Percentiles rank a stretch among this genome's conserved stretches.
These are phyloP conservation scores for Aechmea fasciata DNA, from an alignment of 176 grass and related monocot genomes.

Conservation along the genomic window DNA sequence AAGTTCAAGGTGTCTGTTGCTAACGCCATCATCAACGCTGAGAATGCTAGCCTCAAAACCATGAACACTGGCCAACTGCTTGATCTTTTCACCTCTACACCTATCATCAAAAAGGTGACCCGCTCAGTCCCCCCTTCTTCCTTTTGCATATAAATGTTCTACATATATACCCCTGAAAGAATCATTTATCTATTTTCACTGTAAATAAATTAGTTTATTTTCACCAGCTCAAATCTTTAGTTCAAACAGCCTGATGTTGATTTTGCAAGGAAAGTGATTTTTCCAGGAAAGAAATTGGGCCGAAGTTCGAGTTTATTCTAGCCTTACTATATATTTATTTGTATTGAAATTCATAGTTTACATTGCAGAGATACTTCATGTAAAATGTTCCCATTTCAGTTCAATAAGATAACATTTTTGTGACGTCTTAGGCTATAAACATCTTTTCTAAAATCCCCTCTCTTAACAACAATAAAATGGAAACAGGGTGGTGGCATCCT, in stretches of 20 bases:
- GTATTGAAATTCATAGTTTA: too few species aligned
- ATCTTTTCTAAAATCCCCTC: not conserved
- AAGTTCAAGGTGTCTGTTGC: slow-evolving; percentile 95
- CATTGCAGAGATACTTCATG: not conserved
- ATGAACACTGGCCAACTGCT: slow-evolving; percentile 97
- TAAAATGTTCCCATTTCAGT: not conserved
- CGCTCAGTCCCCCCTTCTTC: not conserved
- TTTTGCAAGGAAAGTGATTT: too few species aligned
- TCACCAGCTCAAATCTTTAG: too few species aligned
- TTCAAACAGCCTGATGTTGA: too few species aligned
- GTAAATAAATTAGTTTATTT: too few species aligned
- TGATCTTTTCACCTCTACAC: slow-evolving; percentile 82
- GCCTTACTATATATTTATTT: too few species aligned
- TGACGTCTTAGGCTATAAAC: not conserved
- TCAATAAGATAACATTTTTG: not conserved
- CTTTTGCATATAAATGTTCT: not conserved
- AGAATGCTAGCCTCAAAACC: slow-evolving; percentile 82
- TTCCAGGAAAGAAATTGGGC: too few species aligned
- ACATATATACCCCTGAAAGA: not conserved
- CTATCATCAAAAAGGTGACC: slow-evolving; percentile 67
- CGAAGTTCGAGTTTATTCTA: too few species aligned
- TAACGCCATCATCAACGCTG: slow-evolving; percentile 81
- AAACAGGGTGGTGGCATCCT: slow-evolving; percentile 13
- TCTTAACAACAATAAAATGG: slow-evolving; percentile 2
- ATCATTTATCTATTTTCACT: not conserved